Percentiles rank a stretch among this genome's conserved stretches.
Conservation (phyloP, 208 protist species). For the Leishmania amazonensis region DNA sequence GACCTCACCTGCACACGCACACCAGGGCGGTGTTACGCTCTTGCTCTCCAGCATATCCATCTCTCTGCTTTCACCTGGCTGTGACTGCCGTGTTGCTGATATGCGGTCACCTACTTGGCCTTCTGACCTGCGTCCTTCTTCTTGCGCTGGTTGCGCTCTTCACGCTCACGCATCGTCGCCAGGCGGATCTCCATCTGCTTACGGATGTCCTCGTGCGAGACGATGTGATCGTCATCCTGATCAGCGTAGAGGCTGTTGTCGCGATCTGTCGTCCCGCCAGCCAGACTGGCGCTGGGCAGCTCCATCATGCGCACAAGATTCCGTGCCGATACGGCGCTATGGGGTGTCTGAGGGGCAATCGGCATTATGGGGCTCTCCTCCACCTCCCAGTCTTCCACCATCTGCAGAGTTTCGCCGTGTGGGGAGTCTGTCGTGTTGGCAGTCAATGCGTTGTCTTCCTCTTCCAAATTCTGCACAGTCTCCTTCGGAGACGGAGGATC, state of each 20-base stretch:
- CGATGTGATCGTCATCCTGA: slow-evolving; percentile 71
- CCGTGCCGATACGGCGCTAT: slow-evolving; percentile 63
- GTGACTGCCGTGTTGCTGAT: neutral
- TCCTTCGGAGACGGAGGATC: slow-evolving; percentile 18
- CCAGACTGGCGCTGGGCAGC: slow-evolving; percentile 80
- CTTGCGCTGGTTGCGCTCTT: slow-evolving; percentile 76
- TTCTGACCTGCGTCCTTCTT: slow-evolving; percentile 39
- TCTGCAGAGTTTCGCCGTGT: slow-evolving; percentile 24
- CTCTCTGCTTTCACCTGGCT: neutral
- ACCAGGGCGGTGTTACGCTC: neutral
- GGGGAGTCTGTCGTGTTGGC: slow-evolving; percentile 30
- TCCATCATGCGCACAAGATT: slow-evolving; percentile 64
- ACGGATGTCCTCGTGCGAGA: slow-evolving; percentile 86
- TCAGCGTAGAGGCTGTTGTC: slow-evolving; percentile 40
- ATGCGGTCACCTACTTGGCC: slow-evolving; percentile 2
- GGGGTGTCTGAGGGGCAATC: slow-evolving; percentile 42
- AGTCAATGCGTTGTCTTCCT: slow-evolving; percentile 35
- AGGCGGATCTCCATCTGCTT: slow-evolving; percentile 84
- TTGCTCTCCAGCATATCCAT: neutral
- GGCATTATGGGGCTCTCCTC: slow-evolving; percentile 46
- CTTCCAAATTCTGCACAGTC: slow-evolving; percentile 8
- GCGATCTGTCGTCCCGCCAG: slow-evolving; percentile 23
- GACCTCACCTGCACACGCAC: neutral
- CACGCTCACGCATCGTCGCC: slow-evolving; percentile 68
- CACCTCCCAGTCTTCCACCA: slow-evolving; percentile 30